Evolutionary conservation across 768 basidiomycete species (phyloP).

Genomic region (Daedalea quercina): DNA sequence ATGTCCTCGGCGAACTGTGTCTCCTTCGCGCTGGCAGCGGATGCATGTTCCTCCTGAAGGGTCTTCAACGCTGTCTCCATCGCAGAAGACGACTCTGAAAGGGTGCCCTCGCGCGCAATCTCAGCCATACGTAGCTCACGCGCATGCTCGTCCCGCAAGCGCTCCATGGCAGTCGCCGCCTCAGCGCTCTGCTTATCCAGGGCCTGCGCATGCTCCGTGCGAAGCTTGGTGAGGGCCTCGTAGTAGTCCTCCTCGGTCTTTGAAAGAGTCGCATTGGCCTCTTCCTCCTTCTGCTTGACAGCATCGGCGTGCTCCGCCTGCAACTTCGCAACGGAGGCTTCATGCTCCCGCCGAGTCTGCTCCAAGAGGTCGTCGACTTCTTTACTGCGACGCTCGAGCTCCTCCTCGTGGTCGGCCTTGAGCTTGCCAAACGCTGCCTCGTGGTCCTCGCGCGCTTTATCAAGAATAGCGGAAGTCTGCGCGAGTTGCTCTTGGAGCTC

Average conservation of each 20-base stretch:
- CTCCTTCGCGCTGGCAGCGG: slow-evolving; percentile 63
- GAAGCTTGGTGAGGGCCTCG: slow-evolving; percentile 70
- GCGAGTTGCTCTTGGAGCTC: slow-evolving; percentile 30
- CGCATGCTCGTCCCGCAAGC: slow-evolving; percentile 71
- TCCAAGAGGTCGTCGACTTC: slow-evolving; percentile 49
- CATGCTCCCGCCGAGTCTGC: slow-evolving; percentile 47
- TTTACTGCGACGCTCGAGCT: slow-evolving; percentile 43
- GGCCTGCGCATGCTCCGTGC: slow-evolving; percentile 60
- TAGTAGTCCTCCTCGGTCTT: slow-evolving; percentile 80
- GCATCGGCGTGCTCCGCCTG: slow-evolving; percentile 54
- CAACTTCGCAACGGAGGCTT: slow-evolving; percentile 42
- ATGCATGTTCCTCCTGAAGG: slow-evolving; percentile 67
- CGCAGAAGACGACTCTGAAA: slow-evolving; percentile 69
- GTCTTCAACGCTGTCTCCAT: slow-evolving; percentile 53
- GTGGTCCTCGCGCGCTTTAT: slow-evolving; percentile 45
- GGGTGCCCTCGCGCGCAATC: slow-evolving; percentile 64
- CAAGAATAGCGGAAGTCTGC: slow-evolving; percentile 21
- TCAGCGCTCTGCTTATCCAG: slow-evolving; percentile 59
- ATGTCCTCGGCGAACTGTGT: slow-evolving; percentile 56
- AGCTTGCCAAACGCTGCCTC: slow-evolving; percentile 55
- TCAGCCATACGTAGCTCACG: slow-evolving; percentile 68
- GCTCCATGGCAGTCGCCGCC: slow-evolving; percentile 53
- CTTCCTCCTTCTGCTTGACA: slow-evolving; percentile 56
- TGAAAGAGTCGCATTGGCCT: slow-evolving; percentile 48
- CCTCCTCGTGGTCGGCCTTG: slow-evolving; percentile 28